These are phyloP conservation scores for Austroboletus rostrupii DNA, from an alignment of 1,284 basidiomycete genomes.

Conservation along the genomic window DNA sequence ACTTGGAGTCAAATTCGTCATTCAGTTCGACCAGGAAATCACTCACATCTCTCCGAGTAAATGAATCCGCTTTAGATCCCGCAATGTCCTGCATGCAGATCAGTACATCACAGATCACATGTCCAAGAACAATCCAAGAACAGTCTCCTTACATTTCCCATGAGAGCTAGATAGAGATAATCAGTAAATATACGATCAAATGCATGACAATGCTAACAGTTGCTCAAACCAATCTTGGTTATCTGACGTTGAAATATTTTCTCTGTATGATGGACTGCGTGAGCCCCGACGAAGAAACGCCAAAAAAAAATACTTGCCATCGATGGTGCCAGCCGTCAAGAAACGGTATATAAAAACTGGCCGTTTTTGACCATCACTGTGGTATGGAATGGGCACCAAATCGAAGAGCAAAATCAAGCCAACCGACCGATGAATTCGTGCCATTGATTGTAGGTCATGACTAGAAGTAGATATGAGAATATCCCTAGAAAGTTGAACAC, in stretches of 20 bases:
- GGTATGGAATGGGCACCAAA: conserved; percentile 5
- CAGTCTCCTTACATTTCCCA: conserved; percentile 50
- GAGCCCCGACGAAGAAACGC: background rate
- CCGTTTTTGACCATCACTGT: conserved; percentile 90
- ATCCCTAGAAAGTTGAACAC: background rate
- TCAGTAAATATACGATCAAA: conserved; percentile 4
- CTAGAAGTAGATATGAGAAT: conserved; percentile 33
- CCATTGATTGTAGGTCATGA: conserved; percentile 96
- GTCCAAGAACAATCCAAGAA: background rate
- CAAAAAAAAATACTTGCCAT: conserved; percentile 42
- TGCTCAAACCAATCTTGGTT: conserved; percentile 90
- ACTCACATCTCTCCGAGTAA: conserved; percentile 82
- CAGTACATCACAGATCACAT: conserved; percentile 1
- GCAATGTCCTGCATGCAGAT: conserved; percentile 35
- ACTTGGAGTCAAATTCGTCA: conserved; percentile 3
- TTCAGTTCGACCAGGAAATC: conserved; percentile 1
- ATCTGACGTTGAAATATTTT: conserved; percentile 92
- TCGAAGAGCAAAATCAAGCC: background rate
- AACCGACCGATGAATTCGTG: conserved; percentile 84
- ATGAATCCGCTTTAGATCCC: conserved; percentile 76
- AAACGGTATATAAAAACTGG: conserved; percentile 94
- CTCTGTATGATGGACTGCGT: conserved; percentile 40
- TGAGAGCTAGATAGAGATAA: conserved; percentile 46
- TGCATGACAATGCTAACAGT: conserved; percentile 53
- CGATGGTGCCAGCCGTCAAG: conserved; percentile 77